These are phyloP conservation scores for Mrakia frigida DNA, from an alignment of 768 basidiomycete species.

Conservation along the genomic window DNA sequence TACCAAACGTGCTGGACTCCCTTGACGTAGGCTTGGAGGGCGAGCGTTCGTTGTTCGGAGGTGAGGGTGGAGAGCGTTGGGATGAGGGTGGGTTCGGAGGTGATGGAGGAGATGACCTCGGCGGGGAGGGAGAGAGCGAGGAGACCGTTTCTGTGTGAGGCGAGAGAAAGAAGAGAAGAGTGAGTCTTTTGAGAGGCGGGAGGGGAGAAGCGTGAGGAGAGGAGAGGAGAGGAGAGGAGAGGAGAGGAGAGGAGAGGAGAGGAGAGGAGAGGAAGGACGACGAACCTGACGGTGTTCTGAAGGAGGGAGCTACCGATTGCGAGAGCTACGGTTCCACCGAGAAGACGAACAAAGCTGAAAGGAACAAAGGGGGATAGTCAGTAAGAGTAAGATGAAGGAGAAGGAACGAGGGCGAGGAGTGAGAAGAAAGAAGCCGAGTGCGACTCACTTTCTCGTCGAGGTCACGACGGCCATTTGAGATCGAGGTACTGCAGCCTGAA, in stretches of 20 bases:
- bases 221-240: background rate
- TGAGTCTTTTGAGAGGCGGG: too few relatives aligned
- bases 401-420: too few relatives aligned
- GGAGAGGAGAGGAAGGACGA: background rate
- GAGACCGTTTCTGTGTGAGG: slow-evolving; percentile 35
- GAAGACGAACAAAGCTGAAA: slow-evolving; percentile 54
- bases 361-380: background rate
- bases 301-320: slow-evolving; percentile 60
- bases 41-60: slow-evolving; percentile 44
- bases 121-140: slow-evolving; percentile 47
- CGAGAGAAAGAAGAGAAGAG: background rate
- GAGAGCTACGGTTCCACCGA: slow-evolving; percentile 65
- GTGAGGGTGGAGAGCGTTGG: slow-evolving; percentile 42
- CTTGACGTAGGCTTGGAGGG: slow-evolving; percentile 54
- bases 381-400: too few relatives aligned
- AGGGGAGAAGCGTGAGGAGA: too few relatives aligned
- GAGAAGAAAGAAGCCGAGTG: background rate
- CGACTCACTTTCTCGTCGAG: slow-evolving; percentile 52
- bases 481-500: slow-evolving; percentile 65
- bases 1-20: slow-evolving; percentile 61
- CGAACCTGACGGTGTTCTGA: slow-evolving; percentile 42
- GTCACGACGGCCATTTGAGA: slow-evolving; percentile 74
- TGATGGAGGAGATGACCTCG: slow-evolving; percentile 32
- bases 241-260: background rate
- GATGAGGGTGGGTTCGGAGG: slow-evolving; percentile 32